Conservation (phyloP, 805 yeast genomes). For the Nakazawaea populi region DNA sequence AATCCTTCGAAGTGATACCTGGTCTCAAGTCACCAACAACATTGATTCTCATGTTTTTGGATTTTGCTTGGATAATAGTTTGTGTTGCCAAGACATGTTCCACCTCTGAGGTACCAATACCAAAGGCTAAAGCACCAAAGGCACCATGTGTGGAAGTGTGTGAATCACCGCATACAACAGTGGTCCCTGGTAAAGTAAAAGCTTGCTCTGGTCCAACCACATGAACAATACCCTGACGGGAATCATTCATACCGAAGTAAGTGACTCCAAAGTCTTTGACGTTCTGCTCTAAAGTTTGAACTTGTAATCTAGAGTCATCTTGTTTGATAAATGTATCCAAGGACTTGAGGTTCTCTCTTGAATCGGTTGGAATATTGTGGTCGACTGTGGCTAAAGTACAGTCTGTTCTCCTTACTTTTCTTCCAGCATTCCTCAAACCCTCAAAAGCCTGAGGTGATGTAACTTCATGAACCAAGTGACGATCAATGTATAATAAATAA, state of each 20-base stretch:
- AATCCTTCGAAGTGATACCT: slow-evolving; percentile 95
- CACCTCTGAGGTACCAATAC: slow-evolving; percentile 98
- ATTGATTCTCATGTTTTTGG: slow-evolving; percentile 89
- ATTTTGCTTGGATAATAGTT: slow-evolving; percentile 88
- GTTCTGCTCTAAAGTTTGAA: slow-evolving; percentile 85
- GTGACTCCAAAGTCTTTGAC: slow-evolving; percentile 87
- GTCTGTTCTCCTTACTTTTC: slow-evolving; percentile 85
- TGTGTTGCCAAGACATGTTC: slow-evolving; percentile 99
- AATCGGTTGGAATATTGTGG: slow-evolving; percentile 93
- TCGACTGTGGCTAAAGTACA: slow-evolving; percentile 94
- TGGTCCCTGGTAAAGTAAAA: slow-evolving; percentile 96
- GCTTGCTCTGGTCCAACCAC: slow-evolving; percentile 99
- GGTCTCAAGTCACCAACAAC: slow-evolving; percentile 79
- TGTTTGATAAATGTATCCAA: slow-evolving; percentile 80
- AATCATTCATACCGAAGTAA: slow-evolving; percentile 91
- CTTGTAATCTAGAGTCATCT: slow-evolving; percentile 89
- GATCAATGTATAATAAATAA: slow-evolving; percentile 82
- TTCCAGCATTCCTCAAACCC: slow-evolving; percentile 82
- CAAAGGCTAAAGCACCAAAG: slow-evolving; percentile 94
- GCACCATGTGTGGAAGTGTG: slow-evolving; percentile 99
- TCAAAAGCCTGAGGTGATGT: slow-evolving; percentile 99
- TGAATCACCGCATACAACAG: slow-evolving; percentile 98
- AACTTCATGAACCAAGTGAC: slow-evolving; percentile 97
- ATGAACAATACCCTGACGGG: slow-evolving; percentile 97
- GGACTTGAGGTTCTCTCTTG: slow-evolving; percentile 72